Base-by-base conservation (phyloP, 495 filamentous ascomycete species). In the Sabuloglossum arenarium region DNA sequence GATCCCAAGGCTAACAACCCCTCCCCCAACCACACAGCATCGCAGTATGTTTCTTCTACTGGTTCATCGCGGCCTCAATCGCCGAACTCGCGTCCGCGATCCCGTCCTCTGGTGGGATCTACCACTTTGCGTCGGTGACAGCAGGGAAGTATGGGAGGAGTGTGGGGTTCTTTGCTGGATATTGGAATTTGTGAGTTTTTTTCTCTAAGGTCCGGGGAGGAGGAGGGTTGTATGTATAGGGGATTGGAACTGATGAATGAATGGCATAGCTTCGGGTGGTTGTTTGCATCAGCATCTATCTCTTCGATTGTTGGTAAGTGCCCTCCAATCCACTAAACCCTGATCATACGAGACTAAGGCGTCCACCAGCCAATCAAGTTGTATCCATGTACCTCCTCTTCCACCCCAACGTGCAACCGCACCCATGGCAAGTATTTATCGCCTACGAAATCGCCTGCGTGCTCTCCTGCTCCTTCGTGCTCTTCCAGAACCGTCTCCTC, bases 1-100 rank as follows among this genome's bases (percentile, higher is more conserved):
- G n/a, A n/a, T n/a, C n/a, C n/a, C n/a, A n/a, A n/a, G 12, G n/a
- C 23, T 39, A 16, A 30, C 16, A 49, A 39, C 34, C 8, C 8
- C 34, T 39, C 8, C 34, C 8, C 16, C 34, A 39, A 39, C 34
- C 16, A 39, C 34, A n/a, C 31, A 55, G 53, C 64, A 64, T 70
- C 56, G 65, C 61, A 1, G 60, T 67, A 1, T 66, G 59, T 24
- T 16, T 67, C 10, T 69, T 64, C 59, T 71, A 71, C 57, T 67
- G 64, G 50, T 60, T 69, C 56, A 64, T 71, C 51, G 68, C 61
- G 0, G 65, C 66, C n/a, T 67, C 64, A 19, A 67, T 71, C 25
- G 69, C 68, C n/a, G 69, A 71, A 60, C 60, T 72, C 11, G 68
- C 70, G 0, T 71, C 69, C 27, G 60, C 68, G 3, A 69, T 72